Evolutionary conservation across 352 stramenopile genomes (phyloP), one percentile per base, ranked within the genome.

Genomic region (Phytophthora capsici): DNA sequence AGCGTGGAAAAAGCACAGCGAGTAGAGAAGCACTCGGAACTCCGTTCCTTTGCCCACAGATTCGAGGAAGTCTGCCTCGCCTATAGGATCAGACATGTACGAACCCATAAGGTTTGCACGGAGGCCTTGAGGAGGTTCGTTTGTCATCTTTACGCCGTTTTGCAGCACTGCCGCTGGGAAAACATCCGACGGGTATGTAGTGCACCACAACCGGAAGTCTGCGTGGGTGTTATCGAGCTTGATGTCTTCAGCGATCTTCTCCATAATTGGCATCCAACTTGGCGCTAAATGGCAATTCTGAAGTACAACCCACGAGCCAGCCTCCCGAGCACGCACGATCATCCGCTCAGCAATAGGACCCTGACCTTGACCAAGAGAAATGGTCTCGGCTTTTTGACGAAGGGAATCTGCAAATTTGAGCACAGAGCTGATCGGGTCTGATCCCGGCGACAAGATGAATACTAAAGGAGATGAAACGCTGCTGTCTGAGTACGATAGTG

Each of bases 131-230:
- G 95, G 95, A 6, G 95, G 91, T 60, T 98, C 94, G 40, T 97
- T 96, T 6, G 95, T 98, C 93, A 98, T 98, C 69, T 98, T 98
- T n/a, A 98, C 90, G 25, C 93, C 93, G 71, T 98, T 98, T 72
- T 98, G 95, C 20, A 98, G 80, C 36, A 98, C 88, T 0, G 93
- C 90, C 1, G 96, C 88, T 0, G 95, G 95, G 62, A 98, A 98
- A 12, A 98, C 90, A 47, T 96, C 82, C 14, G 88, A 97, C 20
- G 95, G 95, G 58, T 98, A 98, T 28, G 93, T 98, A 13, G 95
- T 98, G 63, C 89, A 98, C 95, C 95, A 98, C 20, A 98, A 65
- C 16, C 95, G 83, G 67, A 98, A 98, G 40, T 96, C 81, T 8
- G 67, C 50, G 61, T 98, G 89, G 0, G 83, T 92, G 58, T 89